Percentiles rank a stretch among this genome's conserved stretches.
These are phyloP conservation scores for Claviceps africana DNA, from an alignment of 2,329 filamentous ascomycete species.

Conservation along the genomic window DNA sequence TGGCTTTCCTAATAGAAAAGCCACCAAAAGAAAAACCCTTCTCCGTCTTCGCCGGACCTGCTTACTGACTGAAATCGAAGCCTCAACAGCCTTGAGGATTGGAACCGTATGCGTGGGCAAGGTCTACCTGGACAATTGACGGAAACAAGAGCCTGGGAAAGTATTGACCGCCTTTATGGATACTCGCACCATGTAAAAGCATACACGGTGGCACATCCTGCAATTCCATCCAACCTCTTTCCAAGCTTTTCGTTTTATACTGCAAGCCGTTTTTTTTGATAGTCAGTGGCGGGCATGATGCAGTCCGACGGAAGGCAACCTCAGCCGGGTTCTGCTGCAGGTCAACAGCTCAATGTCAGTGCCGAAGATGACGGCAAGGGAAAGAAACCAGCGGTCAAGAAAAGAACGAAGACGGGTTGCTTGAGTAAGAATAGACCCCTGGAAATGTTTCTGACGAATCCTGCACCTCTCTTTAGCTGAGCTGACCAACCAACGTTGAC, in stretches of 20 bases:
- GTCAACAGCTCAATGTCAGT: constrained; percentile 19
- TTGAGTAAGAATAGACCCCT: constrained; percentile 48
- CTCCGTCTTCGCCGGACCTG: not conserved
- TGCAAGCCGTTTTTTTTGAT: not conserved
- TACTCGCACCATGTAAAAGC: constrained; percentile 8
- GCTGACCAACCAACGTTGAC: constrained; percentile 11
- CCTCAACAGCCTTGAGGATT: not conserved
- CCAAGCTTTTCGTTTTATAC: not conserved
- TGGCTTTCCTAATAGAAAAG: not conserved
- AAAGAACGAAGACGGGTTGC: constrained; percentile 84
- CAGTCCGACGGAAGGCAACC: constrained; percentile 4
- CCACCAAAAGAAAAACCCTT: not conserved
- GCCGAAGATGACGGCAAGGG: constrained; percentile 27
- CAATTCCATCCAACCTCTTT: not conserved
- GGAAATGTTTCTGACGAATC: not conserved
- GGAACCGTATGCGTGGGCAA: not conserved
- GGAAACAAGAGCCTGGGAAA: not conserved
- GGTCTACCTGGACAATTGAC: not conserved
- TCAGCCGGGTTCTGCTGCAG: constrained; percentile 16
- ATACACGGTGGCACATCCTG: not conserved
- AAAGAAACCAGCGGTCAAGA: constrained; percentile 39
- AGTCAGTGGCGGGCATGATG: constrained; percentile 4
- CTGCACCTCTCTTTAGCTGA: not conserved
- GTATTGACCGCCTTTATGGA: not conserved
- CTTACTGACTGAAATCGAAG: not conserved